Evolutionary conservation across 1,284 basidiomycete genomes (phyloP), one percentile per base, ranked within the genome.

Genomic region (Pseudozyma tsukubaensis): DNA sequence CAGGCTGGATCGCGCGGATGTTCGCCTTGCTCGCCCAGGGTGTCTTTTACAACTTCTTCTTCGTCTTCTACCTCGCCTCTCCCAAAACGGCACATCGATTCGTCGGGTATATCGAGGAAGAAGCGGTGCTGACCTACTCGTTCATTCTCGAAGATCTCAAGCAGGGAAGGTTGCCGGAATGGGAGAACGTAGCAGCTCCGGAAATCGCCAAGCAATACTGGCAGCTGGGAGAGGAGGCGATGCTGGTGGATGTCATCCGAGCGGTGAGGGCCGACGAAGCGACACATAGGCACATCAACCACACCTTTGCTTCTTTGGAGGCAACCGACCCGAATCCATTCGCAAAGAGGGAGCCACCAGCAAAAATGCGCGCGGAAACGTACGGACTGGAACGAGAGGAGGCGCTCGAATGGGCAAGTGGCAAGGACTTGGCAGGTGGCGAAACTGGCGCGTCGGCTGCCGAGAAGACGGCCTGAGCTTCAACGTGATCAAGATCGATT

Each of bases 21-120:
- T 69, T 69, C 34, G 66, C 62, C 1, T 42, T 72, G 35, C 51
- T 89, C 36, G 93, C 94, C 3, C 96, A 99, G 79, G 77, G 72
- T n/a, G 65, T 81, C 24, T 79, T 80, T n/a, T 75, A 60, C 59
- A 77, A 64, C 61, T 65, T 74, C 66, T 68, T 79, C 88, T 83
- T 94, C 35, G 89, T 90, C 24, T 76, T 72, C 57, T 97, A 96
- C 84, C 84, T 95, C 59, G 75, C 95, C 50, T 92, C 92, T 0
- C 96, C 96, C 0, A 87, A 88, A 59, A 89, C 90, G 1, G 94
- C 92, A 71, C 96, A 98, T 85, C 92, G 96, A 35, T 98, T 98
- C 84, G 95, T 98, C 48, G 96, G 89, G n/a, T 87, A 93, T 80
- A 88, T 99, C 10, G 96, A 98, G 82, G 95, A 98, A 86, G 94